Evolutionary conservation across 257 asterid genomes (phyloP).

Genomic region (Gynochthodes officinalis): DNA sequence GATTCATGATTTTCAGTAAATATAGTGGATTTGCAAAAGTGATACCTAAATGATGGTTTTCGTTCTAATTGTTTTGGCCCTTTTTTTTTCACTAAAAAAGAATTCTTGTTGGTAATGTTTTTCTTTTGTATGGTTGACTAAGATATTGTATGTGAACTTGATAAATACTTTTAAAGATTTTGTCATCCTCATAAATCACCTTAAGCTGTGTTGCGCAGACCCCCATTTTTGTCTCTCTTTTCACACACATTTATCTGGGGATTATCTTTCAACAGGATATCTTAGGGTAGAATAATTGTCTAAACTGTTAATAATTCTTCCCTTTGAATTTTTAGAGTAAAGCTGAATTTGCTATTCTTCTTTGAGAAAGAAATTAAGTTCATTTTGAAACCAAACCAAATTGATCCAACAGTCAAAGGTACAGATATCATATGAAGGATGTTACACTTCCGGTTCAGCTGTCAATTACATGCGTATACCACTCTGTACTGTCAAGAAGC

Average conservation of each 20-base stretch:
- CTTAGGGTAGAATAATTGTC: too few relatives aligned
- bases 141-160: neutral
- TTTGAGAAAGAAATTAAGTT: too few relatives aligned
- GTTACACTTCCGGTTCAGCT: too few relatives aligned
- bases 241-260: neutral
- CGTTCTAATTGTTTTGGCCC: neutral
- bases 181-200: neutral
- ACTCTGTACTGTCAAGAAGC: too few relatives aligned
- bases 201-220: neutral
- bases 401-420: too few relatives aligned
- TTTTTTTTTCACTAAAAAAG: neutral
- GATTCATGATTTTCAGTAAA: neutral
- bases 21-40: neutral
- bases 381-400: too few relatives aligned
- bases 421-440: too few relatives aligned
- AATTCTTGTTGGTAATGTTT: neutral
- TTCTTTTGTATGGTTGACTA: neutral
- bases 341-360: too few relatives aligned
- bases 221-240: neutral
- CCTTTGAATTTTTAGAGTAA: too few relatives aligned
- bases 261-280: too few relatives aligned
- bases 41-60: neutral
- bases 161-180: neutral
- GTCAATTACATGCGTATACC: too few relatives aligned
- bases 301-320: too few relatives aligned